Evolutionary conservation across 2,329 filamentous ascomycete species (phyloP).

Genomic region (Trichoderma arundinaceum): DNA sequence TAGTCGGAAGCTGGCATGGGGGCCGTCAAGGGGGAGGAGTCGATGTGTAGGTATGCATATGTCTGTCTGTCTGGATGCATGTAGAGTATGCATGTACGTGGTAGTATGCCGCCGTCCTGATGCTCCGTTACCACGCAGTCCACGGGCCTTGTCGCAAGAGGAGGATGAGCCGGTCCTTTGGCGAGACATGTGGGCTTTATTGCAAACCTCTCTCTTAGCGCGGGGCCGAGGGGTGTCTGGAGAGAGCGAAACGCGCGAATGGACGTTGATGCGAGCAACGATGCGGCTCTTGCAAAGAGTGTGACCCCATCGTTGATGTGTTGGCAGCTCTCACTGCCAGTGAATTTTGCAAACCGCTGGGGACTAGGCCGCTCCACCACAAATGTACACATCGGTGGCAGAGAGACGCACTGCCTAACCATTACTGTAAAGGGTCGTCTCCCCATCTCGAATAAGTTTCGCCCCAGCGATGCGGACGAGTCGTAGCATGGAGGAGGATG

Average conservation of each 20-base stretch:
- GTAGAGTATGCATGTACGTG: constrained; percentile 17
- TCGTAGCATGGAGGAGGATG: constrained; percentile 23
- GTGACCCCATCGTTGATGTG: constrained; percentile 80
- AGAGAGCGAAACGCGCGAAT: constrained; percentile 46
- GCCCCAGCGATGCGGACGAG: constrained; percentile 27
- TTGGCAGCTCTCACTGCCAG: constrained; percentile 86
- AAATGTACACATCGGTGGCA: constrained; percentile 48
- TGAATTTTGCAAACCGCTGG: constrained; percentile 67
- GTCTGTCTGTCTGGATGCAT: constrained; percentile 5
- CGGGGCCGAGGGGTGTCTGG: constrained; percentile 55
- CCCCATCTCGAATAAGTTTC: constrained; percentile 47
- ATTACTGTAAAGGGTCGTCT: constrained; percentile 48
- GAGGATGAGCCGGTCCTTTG: constrained; percentile 49
- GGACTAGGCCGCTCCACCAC: constrained; percentile 68
- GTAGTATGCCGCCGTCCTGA: constrained; percentile 22
- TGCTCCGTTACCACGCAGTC: constrained; percentile 27
- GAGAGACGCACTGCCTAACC: constrained; percentile 50
- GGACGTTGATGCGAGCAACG: constrained; percentile 62
- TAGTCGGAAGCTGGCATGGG: constrained; percentile 28
- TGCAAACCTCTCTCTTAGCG: constrained; percentile 60
- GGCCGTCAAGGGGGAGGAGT: constrained; percentile 16
- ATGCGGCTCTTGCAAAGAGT: constrained; percentile 70
- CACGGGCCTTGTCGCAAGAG: constrained; percentile 49
- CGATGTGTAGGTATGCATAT: constrained; percentile 21
- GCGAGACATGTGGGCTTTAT: constrained; percentile 66